phyloP scores from a whole-genome alignment of 2,329 filamentous ascomycete genomes.

The Fusarium sp. region DNA sequence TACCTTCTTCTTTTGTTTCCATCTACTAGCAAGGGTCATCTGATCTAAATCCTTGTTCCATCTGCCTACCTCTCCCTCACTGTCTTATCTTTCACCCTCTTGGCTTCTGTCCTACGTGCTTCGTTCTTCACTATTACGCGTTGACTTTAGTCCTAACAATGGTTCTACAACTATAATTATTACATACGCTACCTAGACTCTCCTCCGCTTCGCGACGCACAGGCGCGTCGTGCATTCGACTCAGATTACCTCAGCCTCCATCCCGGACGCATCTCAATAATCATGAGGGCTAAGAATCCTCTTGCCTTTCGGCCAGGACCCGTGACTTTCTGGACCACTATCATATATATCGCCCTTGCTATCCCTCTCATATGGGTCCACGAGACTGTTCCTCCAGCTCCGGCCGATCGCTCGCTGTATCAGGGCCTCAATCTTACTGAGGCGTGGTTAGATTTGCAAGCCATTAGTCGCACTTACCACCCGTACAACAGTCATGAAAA shows the following conservation, averaged over 20 bases:
- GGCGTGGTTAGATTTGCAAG: constrained; percentile 86
- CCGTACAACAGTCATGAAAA: constrained; percentile 90
- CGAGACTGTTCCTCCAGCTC: constrained; percentile 77
- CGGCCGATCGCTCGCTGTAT: constrained; percentile 59
- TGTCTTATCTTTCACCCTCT: constrained; percentile 25
- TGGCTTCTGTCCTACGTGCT: constrained; percentile 25
- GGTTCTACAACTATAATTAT: constrained; percentile 25
- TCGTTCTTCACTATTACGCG: constrained; percentile 19
- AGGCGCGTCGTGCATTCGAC: constrained; percentile 13
- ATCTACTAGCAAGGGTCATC: constrained; percentile 24
- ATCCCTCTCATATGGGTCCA: constrained; percentile 79
- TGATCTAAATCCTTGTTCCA: constrained; percentile 19
- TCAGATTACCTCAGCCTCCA: constrained; percentile 17
- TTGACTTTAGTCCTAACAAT: constrained; percentile 16
- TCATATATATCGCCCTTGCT: constrained; percentile 81
- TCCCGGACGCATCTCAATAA: constrained; percentile 9
- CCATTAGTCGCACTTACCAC: constrained; percentile 80
- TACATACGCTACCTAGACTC: constrained; percentile 4
- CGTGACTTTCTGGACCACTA: constrained; percentile 82
- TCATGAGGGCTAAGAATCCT: constrained; percentile 58
- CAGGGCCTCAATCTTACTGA: constrained; percentile 81
- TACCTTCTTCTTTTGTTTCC: constrained; percentile 21
- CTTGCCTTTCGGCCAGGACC: constrained; percentile 83
- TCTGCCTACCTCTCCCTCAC: constrained; percentile 29
- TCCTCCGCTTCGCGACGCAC: constrained; percentile 7